A percentile compares a stretch with the other conserved stretches of the same genome.
Conservation (phyloP, 2,329 filamentous ascomycete species). For the Phoma sp. region DNA sequence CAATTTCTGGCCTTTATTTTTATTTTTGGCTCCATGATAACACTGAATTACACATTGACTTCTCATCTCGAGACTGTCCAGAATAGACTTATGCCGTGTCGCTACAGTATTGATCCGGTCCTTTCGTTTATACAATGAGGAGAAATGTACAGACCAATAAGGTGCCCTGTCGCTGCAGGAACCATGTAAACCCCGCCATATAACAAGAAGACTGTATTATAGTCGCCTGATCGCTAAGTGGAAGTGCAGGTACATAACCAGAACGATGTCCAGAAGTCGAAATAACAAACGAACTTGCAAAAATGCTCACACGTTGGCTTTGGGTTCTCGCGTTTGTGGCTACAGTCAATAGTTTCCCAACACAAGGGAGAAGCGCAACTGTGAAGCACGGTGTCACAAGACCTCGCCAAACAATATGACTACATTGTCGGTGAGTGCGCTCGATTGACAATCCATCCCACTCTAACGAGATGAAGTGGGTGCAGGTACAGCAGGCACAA, state of each 20-base stretch:
- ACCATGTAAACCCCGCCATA: neutral
- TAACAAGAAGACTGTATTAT: neutral
- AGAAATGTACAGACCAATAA: neutral
- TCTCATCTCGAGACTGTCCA: neutral
- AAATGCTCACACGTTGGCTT: neutral
- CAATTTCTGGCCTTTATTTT: no score
- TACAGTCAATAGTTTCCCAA: neutral
- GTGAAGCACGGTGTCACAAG: neutral
- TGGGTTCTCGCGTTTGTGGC: neutral
- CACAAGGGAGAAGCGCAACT: neutral
- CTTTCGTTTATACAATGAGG: neutral
- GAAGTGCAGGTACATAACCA: neutral
- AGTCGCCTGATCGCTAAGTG: neutral
- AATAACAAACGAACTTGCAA: neutral
- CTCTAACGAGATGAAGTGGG: constrained; percentile 16
- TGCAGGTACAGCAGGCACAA: constrained; percentile 34
- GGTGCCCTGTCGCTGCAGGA: neutral
- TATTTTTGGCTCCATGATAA: no score
- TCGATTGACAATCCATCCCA: no score
- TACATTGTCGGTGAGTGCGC: neutral
- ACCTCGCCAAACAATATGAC: constrained; percentile 2
- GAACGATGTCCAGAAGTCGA: neutral
- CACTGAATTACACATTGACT: neutral
- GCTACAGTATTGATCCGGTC: neutral
- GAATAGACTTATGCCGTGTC: neutral